Conservation (phyloP, 371 early-diverging fungal species). For the Chytridiales sp. region DNA sequence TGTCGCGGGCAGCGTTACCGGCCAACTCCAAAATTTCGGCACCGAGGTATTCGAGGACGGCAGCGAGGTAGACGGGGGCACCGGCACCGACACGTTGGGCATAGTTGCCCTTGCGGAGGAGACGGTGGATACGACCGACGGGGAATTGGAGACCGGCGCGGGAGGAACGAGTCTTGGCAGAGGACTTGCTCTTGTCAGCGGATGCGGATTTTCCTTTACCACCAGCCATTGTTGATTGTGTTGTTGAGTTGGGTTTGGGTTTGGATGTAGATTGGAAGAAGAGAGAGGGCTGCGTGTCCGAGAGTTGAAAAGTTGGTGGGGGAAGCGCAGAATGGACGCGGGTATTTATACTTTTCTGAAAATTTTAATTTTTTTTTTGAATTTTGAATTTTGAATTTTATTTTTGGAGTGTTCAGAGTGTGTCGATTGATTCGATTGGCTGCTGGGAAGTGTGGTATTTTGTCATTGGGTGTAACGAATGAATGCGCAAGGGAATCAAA, state of each 20-base stretch:
- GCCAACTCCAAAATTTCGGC: slow-evolving; percentile 96
- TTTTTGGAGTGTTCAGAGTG: no score
- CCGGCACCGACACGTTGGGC: slow-evolving; percentile 83
- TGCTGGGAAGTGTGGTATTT: no score
- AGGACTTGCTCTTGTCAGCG: slow-evolving; percentile 28
- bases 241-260: neutral
- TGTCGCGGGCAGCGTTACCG: slow-evolving; percentile 93
- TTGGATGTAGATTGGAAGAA: neutral
- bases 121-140: slow-evolving; percentile 84
- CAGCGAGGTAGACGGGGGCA: slow-evolving; percentile 92
- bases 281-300: no score
- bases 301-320: no score
- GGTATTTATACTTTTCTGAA: no score
- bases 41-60: slow-evolving; percentile 92
- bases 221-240: slow-evolving; percentile 22
- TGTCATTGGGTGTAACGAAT: no score
- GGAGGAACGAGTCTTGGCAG: neutral
- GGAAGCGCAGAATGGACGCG: no score
- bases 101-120: slow-evolving; percentile 89
- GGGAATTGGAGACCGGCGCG: slow-evolving; percentile 43
- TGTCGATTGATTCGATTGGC: no score
- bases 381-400: no score
- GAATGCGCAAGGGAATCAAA: no score
- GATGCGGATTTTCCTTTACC: slow-evolving; percentile 45
- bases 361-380: no score